Evolutionary conservation across 2,329 filamentous ascomycete species (phyloP).

Genomic region (Metarhizium robertsii): DNA sequence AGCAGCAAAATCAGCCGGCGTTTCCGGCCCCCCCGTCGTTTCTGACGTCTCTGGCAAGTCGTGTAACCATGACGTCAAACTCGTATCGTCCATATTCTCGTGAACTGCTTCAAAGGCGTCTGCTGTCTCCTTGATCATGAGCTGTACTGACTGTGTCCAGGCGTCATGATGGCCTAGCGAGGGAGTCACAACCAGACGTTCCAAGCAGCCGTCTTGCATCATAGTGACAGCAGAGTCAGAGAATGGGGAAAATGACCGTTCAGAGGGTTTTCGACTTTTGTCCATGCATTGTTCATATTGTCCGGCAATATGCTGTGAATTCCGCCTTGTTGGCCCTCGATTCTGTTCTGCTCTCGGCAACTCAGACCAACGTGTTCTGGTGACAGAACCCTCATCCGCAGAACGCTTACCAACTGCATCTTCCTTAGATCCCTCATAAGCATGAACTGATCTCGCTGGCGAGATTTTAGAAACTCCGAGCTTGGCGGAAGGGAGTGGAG

Average conservation of each 20-base stretch:
- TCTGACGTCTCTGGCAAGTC: constrained; percentile 9
- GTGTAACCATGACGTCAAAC: constrained; percentile 16
- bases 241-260: constrained; percentile 5
- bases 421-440: not conserved
- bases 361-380: not conserved
- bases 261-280: not conserved
- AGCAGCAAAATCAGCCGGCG: not conserved
- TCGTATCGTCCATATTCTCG: constrained; percentile 29
- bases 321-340: not conserved
- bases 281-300: not conserved
- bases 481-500: constrained; percentile 28
- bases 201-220: constrained; percentile 2
- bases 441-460: not conserved
- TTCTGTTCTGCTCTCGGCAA: not conserved
- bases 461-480: constrained; percentile 11
- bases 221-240: not conserved
- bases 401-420: not conserved
- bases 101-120: constrained; percentile 39
- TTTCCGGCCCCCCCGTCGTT: not conserved
- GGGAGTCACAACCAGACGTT: not conserved
- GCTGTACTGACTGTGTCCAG: constrained; percentile 29
- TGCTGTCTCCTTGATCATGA: constrained; percentile 40
- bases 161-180: constrained; percentile 5
- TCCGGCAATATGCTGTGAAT: not conserved
- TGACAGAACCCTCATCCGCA: not conserved